Percentiles rank a stretch among this genome's conserved stretches.
Evolutionary conservation across 495 filamentous ascomycete genomes (phyloP).

Genomic region (Apiosordaria backusii): DNA sequence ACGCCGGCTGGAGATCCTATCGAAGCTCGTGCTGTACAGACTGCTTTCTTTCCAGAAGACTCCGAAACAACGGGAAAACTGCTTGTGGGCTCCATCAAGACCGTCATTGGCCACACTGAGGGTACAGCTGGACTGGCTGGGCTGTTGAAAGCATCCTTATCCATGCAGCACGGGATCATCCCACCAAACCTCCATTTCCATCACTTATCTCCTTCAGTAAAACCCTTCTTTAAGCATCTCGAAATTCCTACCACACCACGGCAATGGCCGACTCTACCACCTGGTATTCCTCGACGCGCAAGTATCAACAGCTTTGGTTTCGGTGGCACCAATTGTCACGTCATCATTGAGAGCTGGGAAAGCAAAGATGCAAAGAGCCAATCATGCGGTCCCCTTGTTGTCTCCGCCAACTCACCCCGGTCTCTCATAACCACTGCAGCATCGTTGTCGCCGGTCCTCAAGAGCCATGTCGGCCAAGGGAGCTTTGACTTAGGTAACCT

Average conservation of each 20-base stretch:
- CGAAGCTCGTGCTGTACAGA: slow-evolving; percentile 42
- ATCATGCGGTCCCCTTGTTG: background rate
- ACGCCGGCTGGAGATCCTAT: slow-evolving; percentile 13
- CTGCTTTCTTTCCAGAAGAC: slow-evolving; percentile 28
- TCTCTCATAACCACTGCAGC: background rate
- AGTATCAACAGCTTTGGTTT: slow-evolving; percentile 16
- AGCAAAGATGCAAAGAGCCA: background rate
- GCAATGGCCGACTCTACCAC: background rate
- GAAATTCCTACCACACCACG: slow-evolving; percentile 2
- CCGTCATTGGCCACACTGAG: slow-evolving; percentile 55
- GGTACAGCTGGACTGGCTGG: slow-evolving; percentile 48
- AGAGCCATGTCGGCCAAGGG: background rate
- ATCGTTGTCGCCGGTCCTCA: background rate
- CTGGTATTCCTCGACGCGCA: slow-evolving; percentile 5
- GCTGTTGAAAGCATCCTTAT: slow-evolving; percentile 47
- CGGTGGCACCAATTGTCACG: slow-evolving; percentile 12
- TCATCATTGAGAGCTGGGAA: slow-evolving; percentile 6
- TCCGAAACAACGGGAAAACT: slow-evolving; percentile 31
- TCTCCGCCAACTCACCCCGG: slow-evolving; percentile 1
- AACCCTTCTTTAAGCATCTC: slow-evolving; percentile 6
- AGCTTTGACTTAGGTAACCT: background rate
- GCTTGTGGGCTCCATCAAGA: slow-evolving; percentile 52
- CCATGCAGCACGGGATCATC: slow-evolving; percentile 49
- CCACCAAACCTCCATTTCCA: slow-evolving; percentile 44
- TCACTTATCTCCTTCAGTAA: slow-evolving; percentile 42